These are phyloP conservation scores for Pleurotus eryngii DNA, from an alignment of 768 basidiomycete species.

Conservation along the genomic window DNA sequence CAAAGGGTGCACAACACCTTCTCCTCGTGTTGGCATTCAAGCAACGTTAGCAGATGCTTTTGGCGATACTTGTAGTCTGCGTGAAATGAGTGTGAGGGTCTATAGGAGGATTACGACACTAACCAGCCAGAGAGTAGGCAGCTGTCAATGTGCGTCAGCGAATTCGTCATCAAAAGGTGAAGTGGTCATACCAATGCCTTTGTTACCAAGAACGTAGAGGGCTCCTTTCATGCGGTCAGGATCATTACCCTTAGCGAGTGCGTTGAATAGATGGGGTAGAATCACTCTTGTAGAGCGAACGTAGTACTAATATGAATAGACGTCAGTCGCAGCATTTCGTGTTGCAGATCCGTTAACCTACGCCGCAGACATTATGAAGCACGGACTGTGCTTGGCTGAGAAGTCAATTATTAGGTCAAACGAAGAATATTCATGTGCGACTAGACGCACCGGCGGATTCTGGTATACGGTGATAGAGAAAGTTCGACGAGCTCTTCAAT, in stretches of 20 bases:
- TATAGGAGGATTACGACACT: constrained; percentile 16
- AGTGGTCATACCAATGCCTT: constrained; percentile 53
- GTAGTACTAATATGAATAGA: constrained; percentile 46
- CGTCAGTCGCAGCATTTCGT: not conserved
- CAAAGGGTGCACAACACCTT: constrained; percentile 45
- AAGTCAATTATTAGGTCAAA: constrained; percentile 1
- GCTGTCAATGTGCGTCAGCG: constrained; percentile 32
- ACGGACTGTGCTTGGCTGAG: constrained; percentile 66
- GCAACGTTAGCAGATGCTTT: constrained; percentile 56
- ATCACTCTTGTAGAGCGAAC: constrained; percentile 67
- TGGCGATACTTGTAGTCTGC: constrained; percentile 35
- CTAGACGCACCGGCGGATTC: constrained; percentile 61
- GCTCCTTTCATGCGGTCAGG: constrained; percentile 96
- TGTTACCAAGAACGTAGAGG: constrained; percentile 74
- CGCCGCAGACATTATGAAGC: constrained; percentile 59
- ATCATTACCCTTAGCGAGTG: constrained; percentile 70
- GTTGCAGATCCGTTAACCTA: constrained; percentile 29
- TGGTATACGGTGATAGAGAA: constrained; percentile 76
- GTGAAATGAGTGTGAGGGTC: not conserved
- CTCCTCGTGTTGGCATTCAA: constrained; percentile 82
- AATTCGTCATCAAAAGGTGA: constrained; percentile 1
- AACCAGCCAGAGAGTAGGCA: constrained; percentile 68
- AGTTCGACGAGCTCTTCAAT: constrained; percentile 67
- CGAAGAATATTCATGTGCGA: not conserved
- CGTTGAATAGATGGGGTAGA: constrained; percentile 57